phyloP scores from a whole-genome alignment of 1,284 basidiomycete species.

The Moesziomyces sp. region DNA sequence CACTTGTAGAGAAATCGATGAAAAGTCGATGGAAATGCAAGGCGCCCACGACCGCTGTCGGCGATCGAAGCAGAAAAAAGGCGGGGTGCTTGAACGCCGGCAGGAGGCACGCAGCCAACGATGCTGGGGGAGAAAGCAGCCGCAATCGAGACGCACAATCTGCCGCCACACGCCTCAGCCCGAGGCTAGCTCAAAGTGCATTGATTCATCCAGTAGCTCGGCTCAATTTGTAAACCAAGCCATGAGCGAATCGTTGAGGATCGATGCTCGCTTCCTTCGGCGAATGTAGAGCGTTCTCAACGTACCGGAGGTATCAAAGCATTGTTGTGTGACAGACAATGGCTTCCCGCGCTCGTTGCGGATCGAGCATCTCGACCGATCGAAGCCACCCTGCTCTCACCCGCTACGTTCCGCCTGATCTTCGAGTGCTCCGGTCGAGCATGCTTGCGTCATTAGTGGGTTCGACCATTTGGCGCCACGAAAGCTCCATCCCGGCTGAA shows the following conservation, averaged over 20 bases:
- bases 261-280: background rate
- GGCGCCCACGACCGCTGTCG: background rate
- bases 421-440: too few species aligned
- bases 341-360: too few species aligned
- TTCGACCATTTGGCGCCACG: too few species aligned
- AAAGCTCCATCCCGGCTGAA: too few species aligned
- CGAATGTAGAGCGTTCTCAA: background rate
- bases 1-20: background rate
- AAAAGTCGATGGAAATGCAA: background rate
- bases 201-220: background rate
- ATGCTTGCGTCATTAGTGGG: too few species aligned
- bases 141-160: background rate
- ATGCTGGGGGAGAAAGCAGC: background rate
- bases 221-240: background rate
- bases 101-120: conserved; percentile 9
- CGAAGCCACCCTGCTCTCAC: too few species aligned
- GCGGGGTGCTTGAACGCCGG: conserved; percentile 19
- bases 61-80: conserved; percentile 19
- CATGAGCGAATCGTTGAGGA: background rate
- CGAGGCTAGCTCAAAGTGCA: background rate
- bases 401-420: too few species aligned
- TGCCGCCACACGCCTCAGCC: background rate
- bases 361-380: too few species aligned
- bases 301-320: too few species aligned
- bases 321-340: too few species aligned